Evolutionary conservation across 371 early-diverging fungal species (phyloP).

Genomic region (Syncephalastrum monosporum): DNA sequence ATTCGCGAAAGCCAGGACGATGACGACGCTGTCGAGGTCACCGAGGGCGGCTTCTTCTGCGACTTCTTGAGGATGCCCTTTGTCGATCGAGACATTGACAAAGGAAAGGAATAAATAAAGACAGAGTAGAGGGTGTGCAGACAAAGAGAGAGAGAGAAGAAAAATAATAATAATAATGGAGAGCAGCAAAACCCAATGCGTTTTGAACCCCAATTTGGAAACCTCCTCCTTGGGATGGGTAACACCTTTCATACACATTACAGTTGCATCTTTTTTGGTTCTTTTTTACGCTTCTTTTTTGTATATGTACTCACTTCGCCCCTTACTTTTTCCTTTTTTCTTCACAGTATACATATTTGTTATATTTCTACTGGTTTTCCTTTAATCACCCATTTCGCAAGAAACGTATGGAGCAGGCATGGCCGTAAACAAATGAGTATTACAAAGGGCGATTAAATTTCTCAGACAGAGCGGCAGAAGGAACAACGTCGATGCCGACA

Average conservation of each 20-base stretch:
- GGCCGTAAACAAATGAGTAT: too few species aligned
- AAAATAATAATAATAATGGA: not conserved
- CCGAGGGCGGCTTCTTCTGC: conserved; percentile 12
- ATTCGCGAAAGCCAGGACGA: conserved; percentile 25
- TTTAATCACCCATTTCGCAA: too few species aligned
- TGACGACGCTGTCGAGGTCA: conserved; percentile 11
- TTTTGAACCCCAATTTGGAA: not conserved
- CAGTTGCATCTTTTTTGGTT: not conserved
- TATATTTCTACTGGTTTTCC: too few species aligned
- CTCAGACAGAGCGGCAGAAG: too few species aligned
- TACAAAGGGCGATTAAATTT: too few species aligned
- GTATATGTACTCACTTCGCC: not conserved
- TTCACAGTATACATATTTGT: too few species aligned
- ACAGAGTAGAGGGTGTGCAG: not conserved
- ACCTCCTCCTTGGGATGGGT: not conserved
- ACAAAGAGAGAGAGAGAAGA: conserved; percentile 4
- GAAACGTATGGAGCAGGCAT: too few species aligned
- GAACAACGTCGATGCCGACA: too few species aligned
- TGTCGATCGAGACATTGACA: conserved; percentile 3
- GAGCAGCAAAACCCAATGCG: not conserved
- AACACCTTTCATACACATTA: conserved; percentile 3
- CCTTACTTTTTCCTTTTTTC: not conserved
- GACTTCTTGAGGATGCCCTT: conserved; percentile 18
- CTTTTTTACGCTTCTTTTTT: not conserved
- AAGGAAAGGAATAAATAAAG: not conserved